These are phyloP conservation scores for Citrullus mucosospermus DNA, from an alignment of 306 rosid genomes.

Conservation along the genomic window DNA sequence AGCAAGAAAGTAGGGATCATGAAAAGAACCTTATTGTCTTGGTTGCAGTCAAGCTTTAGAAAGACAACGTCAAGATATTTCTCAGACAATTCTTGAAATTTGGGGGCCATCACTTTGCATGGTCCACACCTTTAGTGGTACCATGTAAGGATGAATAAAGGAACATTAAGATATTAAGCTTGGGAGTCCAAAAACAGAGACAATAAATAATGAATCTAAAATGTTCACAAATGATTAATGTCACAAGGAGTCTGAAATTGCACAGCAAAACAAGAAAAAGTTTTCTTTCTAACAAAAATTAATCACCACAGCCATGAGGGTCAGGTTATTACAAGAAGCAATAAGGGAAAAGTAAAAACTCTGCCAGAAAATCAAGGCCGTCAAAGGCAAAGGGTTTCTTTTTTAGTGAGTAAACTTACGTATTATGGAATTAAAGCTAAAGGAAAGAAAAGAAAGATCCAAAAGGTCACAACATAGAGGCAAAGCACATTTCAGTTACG, in stretches of 20 bases:
- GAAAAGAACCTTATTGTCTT: constrained; percentile 66
- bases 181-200: not conserved
- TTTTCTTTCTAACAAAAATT: not conserved
- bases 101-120: constrained; percentile 96
- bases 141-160: not conserved
- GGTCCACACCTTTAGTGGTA: constrained; percentile 75
- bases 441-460: not conserved
- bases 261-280: not conserved
- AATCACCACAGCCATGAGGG: not conserved
- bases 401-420: not conserved
- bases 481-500: not conserved
- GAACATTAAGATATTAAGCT: not conserved
- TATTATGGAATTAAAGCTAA: not conserved
- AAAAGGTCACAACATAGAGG: not conserved
- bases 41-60: constrained; percentile 89
- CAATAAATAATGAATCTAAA: not conserved
- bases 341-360: not conserved
- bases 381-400: not conserved
- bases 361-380: not conserved
- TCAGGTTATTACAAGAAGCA: not conserved
- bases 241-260: not conserved
- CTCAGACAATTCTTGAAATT: constrained; percentile 53
- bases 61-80: constrained; percentile 78
- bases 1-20: not conserved
- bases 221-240: not conserved